phyloP scores from a whole-genome alignment of 805 yeast genomes.

The Wickerhamomyces subpelliculosus region DNA sequence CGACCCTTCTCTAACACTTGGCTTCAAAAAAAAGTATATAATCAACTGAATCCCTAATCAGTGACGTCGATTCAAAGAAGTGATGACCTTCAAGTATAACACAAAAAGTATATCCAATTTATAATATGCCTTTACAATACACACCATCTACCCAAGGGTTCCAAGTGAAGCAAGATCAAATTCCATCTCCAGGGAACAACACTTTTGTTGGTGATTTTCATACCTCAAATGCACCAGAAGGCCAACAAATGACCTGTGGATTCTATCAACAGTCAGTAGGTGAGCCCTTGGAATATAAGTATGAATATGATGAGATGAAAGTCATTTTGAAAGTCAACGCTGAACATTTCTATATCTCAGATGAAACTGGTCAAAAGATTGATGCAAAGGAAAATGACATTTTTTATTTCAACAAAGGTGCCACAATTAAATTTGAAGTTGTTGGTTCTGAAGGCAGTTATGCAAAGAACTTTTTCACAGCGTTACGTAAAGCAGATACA shows the following conservation, averaged over 20 bases:
- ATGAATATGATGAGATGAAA: constrained; percentile 66
- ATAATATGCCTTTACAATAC: constrained; percentile 48
- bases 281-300: constrained; percentile 59
- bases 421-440: constrained; percentile 59
- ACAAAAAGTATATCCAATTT: neutral
- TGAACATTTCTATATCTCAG: constrained; percentile 47
- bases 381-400: constrained; percentile 59
- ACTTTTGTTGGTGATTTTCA: constrained; percentile 63
- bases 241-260: constrained; percentile 56
- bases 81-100: no score
- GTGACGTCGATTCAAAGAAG: no score
- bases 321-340: constrained; percentile 63
- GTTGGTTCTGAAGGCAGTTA: constrained; percentile 38
- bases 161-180: constrained; percentile 47
- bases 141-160: constrained; percentile 46
- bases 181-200: constrained; percentile 58
- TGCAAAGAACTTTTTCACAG: constrained; percentile 58
- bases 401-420: constrained; percentile 59
- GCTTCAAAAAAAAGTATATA: no score
- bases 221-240: constrained; percentile 54
- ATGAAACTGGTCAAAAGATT: constrained; percentile 56
- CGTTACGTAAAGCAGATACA: constrained; percentile 45
- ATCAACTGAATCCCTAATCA: no score
- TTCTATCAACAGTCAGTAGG: constrained; percentile 67
- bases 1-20: no score